These are phyloP conservation scores for Vigna unguiculata DNA, from an alignment of 306 rosid species.

Conservation along the genomic window DNA sequence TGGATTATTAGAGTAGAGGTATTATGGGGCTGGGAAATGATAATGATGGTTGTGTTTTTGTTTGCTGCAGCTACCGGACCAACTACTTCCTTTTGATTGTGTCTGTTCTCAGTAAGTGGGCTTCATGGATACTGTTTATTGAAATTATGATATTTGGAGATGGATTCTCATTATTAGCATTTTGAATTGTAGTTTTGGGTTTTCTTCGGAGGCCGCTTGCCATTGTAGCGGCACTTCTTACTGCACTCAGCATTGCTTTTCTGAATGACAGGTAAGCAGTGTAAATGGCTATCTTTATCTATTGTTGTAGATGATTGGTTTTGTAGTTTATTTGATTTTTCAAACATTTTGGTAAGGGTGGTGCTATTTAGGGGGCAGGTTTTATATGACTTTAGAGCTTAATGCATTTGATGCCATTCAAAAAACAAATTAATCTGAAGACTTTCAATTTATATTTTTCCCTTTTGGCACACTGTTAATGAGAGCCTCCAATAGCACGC, in stretches of 20 bases:
- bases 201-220: slow-evolving; percentile 88
- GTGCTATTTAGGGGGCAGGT: neutral
- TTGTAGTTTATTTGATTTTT: slow-evolving; percentile 31
- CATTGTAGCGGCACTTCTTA: slow-evolving; percentile 79
- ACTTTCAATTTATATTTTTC: slow-evolving; percentile 8
- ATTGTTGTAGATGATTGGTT: neutral
- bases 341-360: slow-evolving; percentile 5
- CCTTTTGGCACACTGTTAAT: neutral
- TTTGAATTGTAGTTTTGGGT: slow-evolving; percentile 74
- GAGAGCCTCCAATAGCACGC: neutral
- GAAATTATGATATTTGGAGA: neutral
- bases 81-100: slow-evolving; percentile 91
- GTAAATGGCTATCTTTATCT: neutral
- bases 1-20: slow-evolving; percentile 6
- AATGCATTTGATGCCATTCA: slow-evolving; percentile 4
- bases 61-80: slow-evolving; percentile 90
- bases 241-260: slow-evolving; percentile 89
- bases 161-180: neutral
- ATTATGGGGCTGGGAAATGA: slow-evolving; percentile 28
- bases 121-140: slow-evolving; percentile 9
- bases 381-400: neutral
- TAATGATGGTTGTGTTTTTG: slow-evolving; percentile 29
- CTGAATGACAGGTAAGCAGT: slow-evolving; percentile 85
- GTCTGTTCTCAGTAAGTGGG: slow-evolving; percentile 79
- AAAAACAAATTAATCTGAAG: neutral